Evolutionary conservation across 352 stramenopile species (phyloP), one percentile per base, ranked within the genome.

Genomic region (Phytopythium aichiense): DNA sequence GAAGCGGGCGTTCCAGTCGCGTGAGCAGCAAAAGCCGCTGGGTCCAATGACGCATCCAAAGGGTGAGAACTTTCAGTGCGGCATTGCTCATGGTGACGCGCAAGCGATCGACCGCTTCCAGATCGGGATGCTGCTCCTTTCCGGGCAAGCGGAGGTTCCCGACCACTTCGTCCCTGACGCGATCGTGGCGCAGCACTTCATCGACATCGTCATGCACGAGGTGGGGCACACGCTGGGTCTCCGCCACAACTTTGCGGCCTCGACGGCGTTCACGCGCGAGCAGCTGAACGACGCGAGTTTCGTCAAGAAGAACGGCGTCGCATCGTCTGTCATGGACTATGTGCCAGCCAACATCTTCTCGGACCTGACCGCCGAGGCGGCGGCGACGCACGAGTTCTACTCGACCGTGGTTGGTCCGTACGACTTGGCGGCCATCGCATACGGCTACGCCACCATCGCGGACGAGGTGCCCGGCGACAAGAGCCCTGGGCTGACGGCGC

Each of bases 261-360:
- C 83, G 0, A 68, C 81, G 0, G 60, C 69, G 0, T 72, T 85
- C 58, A 79, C 81, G 20, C 67, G 79, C 18, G 57, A 75, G 16
- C 64, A 96, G 56, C 71, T 94, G 16, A 73, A 76, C 12, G 67
- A 92, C 58, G 54, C 75, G 35, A 54, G 50, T 20, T 92, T 85
- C 53, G 80, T 84, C 2, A 63, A 56, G 16, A 61, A 73, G 23
- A 59, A 89, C 53, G 82, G 85, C 7, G 46, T 90, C 13, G 84
- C 81, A 22, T 67, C 74, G 11, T 89, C 83, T 7, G 79, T 96
- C 49, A 95, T 97, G 89, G 89, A 96, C 71, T 97, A 97, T 68
- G 61, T 95, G 5, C 73, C 85, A 0, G 71, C 82, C 25, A 95
- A 95, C 64, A 83, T 94, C 33, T 91, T 84, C 25, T 92, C 84